A percentile compares a stretch with the other conserved stretches of the same genome.
These are phyloP conservation scores for Podospora anserina DNA, from an alignment of 495 filamentous ascomycete species.

Conservation along the genomic window DNA sequence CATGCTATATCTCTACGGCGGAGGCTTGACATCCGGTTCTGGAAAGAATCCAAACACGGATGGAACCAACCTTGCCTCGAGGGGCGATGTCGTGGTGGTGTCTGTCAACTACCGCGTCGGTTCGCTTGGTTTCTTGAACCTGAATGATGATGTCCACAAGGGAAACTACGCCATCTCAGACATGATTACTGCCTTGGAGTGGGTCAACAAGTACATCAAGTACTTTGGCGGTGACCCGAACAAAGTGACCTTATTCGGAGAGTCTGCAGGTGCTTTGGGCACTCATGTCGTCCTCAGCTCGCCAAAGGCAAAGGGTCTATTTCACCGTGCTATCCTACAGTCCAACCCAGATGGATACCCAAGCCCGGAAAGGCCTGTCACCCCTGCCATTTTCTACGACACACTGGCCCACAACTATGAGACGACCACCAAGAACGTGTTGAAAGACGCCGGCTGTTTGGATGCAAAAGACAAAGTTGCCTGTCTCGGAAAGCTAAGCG, in stretches of 20 bases:
- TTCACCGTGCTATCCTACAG: constrained; percentile 42
- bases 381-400: constrained; percentile 31
- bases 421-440: constrained; percentile 30
- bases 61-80: constrained; percentile 43
- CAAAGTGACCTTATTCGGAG: constrained; percentile 62
- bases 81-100: constrained; percentile 47
- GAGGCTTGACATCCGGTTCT: constrained; percentile 34
- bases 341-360: constrained; percentile 40
- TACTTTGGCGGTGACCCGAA: constrained; percentile 62
- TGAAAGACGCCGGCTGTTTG: constrained; percentile 32
- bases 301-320: constrained; percentile 40
- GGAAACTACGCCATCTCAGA: constrained; percentile 35
- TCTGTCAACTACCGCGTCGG: constrained; percentile 36
- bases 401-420: constrained; percentile 33
- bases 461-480: constrained; percentile 29
- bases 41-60: constrained; percentile 40
- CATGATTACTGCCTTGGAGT: constrained; percentile 46
- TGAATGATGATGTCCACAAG: constrained; percentile 33
- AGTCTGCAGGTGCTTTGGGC: constrained; percentile 43
- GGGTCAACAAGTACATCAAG: constrained; percentile 63
- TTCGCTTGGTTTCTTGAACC: constrained; percentile 28
- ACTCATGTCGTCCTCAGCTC: constrained; percentile 36
- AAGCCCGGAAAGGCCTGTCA: constrained; percentile 13
- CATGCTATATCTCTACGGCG: constrained; percentile 42
- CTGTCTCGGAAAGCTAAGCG: constrained; percentile 37